Conservation (phyloP, 768 basidiomycete species). For the Nidula microcarpa region DNA sequence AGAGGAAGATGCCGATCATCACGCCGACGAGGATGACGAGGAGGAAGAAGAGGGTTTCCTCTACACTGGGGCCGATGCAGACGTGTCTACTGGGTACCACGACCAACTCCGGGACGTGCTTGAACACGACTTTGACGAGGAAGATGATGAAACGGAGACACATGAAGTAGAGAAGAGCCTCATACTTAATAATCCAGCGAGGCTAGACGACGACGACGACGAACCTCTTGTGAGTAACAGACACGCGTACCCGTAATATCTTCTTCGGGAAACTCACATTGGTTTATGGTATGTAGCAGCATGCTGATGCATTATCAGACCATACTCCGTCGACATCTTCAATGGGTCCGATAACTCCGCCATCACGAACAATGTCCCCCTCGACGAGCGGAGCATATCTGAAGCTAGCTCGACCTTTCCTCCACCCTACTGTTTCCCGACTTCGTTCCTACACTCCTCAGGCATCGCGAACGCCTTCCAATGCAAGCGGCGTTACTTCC, state of each 20-base stretch:
- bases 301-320: conserved; percentile 30
- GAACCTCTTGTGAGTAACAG: conserved; percentile 22
- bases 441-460: conserved; percentile 67
- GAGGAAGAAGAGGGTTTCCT: conserved; percentile 66
- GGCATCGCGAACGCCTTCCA: conserved; percentile 35
- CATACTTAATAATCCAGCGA: conserved; percentile 28
- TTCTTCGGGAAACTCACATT: too few relatives aligned
- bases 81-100: conserved; percentile 50
- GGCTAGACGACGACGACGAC: conserved; percentile 17
- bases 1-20: conserved; percentile 25
- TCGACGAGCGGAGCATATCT: conserved; percentile 24
- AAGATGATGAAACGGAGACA: conserved; percentile 37
- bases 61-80: conserved; percentile 69
- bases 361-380: conserved; percentile 33
- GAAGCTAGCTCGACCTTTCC: conserved; percentile 51
- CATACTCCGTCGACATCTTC: conserved; percentile 35
- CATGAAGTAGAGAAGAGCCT: conserved; percentile 45
- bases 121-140: conserved; percentile 56
- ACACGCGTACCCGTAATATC: too few relatives aligned
- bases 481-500: conserved; percentile 37
- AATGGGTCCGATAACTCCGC: conserved; percentile 31
- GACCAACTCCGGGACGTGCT: conserved; percentile 72
- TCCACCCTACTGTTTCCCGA: conserved; percentile 77
- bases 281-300: too few relatives aligned
- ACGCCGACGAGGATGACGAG: conserved; percentile 35